These are phyloP conservation scores for Corrigiola litoralis DNA, from an alignment of 179 eudicot species.

Conservation along the genomic window DNA sequence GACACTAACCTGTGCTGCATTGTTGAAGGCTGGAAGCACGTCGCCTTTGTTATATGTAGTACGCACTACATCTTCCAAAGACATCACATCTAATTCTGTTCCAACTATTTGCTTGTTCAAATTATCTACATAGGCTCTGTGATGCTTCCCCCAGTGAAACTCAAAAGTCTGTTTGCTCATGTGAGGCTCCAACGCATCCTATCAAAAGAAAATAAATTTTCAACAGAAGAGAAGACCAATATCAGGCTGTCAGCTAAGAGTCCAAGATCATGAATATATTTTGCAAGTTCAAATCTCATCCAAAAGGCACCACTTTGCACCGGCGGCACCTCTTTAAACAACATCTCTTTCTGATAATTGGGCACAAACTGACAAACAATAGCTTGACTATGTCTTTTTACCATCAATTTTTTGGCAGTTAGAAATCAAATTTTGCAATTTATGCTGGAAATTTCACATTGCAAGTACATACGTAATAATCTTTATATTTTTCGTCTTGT, in stretches of 20 bases:
- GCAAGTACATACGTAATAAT: too few species aligned
- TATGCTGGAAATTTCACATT: too few species aligned
- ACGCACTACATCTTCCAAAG: slow-evolving; percentile 56
- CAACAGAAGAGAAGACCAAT: neutral
- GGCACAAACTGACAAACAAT: too few species aligned
- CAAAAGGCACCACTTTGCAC: neutral
- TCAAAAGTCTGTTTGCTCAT: slow-evolving; percentile 86
- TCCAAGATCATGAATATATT: too few species aligned
- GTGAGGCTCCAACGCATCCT: slow-evolving; percentile 95
- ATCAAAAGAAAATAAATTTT: neutral
- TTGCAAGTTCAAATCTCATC: too few species aligned
- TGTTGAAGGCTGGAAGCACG: slow-evolving; percentile 74
- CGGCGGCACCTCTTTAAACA: neutral
- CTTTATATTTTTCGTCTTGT: too few species aligned
- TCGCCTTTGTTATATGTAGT: slow-evolving; percentile 77
- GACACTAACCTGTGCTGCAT: slow-evolving; percentile 78
- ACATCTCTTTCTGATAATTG: too few species aligned
- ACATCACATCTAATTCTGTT: slow-evolving; percentile 61
- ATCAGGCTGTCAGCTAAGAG: too few species aligned
- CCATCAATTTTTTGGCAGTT: too few species aligned
- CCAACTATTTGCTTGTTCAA: slow-evolving; percentile 88
- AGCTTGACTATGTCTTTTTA: too few species aligned
- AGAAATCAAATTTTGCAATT: too few species aligned
- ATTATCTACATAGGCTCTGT: slow-evolving; percentile 80
- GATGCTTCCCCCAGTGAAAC: slow-evolving; percentile 96